Conservation (phyloP, 2,329 filamentous ascomycete genomes). For the Paecilomyces fulvus region DNA sequence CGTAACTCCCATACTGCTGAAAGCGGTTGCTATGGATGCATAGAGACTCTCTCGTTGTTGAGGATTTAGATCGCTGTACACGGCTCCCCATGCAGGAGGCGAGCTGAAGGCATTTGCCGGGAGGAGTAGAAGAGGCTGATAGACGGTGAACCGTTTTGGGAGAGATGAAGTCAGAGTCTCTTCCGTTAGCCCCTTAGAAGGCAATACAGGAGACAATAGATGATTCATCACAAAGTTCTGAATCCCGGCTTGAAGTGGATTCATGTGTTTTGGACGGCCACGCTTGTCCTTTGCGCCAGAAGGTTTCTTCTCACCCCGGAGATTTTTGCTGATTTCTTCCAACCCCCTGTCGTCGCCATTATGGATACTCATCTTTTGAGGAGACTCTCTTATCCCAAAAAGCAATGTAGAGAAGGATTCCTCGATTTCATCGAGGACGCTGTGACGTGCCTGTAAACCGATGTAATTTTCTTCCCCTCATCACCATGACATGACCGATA, state of each 20-base stretch:
- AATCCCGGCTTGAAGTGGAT: slow-evolving; percentile 25
- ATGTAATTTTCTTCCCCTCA: background rate
- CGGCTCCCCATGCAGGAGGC: slow-evolving; percentile 17
- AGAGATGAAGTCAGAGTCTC: slow-evolving; percentile 15
- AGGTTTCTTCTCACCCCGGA: background rate
- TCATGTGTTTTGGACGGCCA: slow-evolving; percentile 9
- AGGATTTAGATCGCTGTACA: slow-evolving; percentile 20
- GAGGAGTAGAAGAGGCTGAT: slow-evolving; percentile 51
- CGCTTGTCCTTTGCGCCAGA: background rate
- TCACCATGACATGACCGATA: background rate
- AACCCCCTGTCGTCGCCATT: background rate
- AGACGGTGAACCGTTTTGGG: slow-evolving; percentile 45
- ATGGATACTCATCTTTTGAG: background rate
- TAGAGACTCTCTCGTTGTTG: slow-evolving; percentile 31
- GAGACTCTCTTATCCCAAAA: no score
- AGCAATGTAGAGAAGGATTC: background rate
- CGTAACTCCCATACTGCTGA: slow-evolving; percentile 35
- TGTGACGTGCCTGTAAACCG: background rate
- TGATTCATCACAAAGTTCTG: slow-evolving; percentile 19
- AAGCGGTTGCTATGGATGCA: slow-evolving; percentile 29
- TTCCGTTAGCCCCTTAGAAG: slow-evolving; percentile 8
- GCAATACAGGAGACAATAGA: slow-evolving; percentile 8
- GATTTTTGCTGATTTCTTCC: background rate
- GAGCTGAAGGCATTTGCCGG: slow-evolving; percentile 38
- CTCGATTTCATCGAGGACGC: background rate